Evolutionary conservation across 495 filamentous ascomycete species (phyloP), one percentile per base, ranked within the genome.

Genomic region (Aspergillus nanangensis): DNA sequence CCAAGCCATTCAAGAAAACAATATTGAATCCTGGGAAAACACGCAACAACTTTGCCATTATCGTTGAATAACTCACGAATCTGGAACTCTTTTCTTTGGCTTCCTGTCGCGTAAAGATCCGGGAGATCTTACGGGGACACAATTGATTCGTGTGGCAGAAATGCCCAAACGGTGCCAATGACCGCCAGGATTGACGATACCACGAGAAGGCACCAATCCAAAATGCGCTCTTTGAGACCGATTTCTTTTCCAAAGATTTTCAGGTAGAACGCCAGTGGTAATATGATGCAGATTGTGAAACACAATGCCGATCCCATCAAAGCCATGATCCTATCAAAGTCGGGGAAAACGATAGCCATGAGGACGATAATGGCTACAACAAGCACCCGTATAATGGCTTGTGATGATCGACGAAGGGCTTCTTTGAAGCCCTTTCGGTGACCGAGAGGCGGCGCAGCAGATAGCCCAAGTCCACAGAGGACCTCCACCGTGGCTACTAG

Each of bases 281-380:
- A 70, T 31, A 94, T 91, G 48, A 98, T 84, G 67, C 93, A 96
- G 42, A 97, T 93, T 10, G 86, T 86, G 62, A 96, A 96, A 60
- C 91, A 95, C 42, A 95, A 74, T n/a, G 88, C 85, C 22, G 81
- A 84, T 2, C 93, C 93, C 70, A 96, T 79, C 47, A 98, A 84
- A 23, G 87, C 86, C 90, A 96, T 96, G 56, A 98, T 91, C 44
- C 81, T 79, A 58, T 98, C 93, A 56, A 97, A 98, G 0, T 78
- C 76, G 11, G 93, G 93, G 57, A 95, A 88, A 5, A 92, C 57
- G 34, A 97, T 85, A 9, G 90, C 78, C 52, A 88, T 71, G 7
- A 80, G 45, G 32, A 88, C 79, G 54, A 90, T 84, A 9, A 81
- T 35, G 21, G 75, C 65, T 19, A 80, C 74, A 14, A 71, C 69